Evolutionary conservation across 177 flowering plant species (phyloP).

Genomic region (Vitis hybrid): DNA sequence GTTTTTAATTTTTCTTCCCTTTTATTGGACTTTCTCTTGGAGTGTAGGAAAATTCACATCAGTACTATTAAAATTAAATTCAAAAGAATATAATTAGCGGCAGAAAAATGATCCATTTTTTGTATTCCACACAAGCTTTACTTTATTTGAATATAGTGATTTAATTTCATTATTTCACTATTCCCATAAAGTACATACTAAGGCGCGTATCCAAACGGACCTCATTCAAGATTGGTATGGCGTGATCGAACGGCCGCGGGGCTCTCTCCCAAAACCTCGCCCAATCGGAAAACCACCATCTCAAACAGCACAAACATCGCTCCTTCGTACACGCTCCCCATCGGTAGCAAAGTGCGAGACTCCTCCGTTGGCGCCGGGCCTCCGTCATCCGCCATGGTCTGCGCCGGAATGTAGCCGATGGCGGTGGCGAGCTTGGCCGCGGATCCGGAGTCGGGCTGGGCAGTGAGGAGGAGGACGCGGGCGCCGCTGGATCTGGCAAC

Average conservation of each 20-base stretch:
- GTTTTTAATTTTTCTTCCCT: no score
- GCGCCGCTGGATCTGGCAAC: constrained; percentile 63
- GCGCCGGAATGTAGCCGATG: constrained; percentile 67
- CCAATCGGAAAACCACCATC: constrained; percentile 78
- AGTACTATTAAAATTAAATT: no score
- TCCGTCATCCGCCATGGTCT: constrained; percentile 82
- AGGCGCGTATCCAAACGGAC: background rate
- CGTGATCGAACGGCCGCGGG: constrained; percentile 66
- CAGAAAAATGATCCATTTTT: no score
- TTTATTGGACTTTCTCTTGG: no score
- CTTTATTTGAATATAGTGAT: no score
- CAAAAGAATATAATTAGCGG: no score
- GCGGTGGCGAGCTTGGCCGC: constrained; percentile 42
- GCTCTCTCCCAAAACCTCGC: constrained; percentile 52
- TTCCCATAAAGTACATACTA: no score
- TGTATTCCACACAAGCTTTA: no score
- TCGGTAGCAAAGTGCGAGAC: constrained; percentile 58
- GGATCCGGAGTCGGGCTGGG: constrained; percentile 64
- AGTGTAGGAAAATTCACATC: no score
- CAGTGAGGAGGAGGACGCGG: constrained; percentile 68
- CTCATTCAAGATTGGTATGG: constrained; percentile 84
- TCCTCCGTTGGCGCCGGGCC: constrained; percentile 12
- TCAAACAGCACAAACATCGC: constrained; percentile 93
- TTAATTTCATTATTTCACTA: no score
- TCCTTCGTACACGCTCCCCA: constrained; percentile 93